Conservation (phyloP, 2,329 filamentous ascomycete species). For the Talaromyces sp. region DNA sequence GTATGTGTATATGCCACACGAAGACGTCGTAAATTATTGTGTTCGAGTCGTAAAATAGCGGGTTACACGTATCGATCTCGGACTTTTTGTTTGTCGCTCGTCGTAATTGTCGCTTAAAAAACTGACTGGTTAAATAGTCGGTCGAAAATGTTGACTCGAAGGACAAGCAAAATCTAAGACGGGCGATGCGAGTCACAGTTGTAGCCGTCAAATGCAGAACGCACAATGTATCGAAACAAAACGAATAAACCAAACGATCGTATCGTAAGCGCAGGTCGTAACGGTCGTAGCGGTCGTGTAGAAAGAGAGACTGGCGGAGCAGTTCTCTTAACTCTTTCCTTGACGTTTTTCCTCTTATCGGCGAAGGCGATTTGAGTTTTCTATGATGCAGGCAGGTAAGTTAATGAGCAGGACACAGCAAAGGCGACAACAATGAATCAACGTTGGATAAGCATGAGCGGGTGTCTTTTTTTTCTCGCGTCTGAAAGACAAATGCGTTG, state of each 20-base stretch:
- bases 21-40: not conserved
- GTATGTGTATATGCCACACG: conserved; percentile 7
- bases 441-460: not conserved
- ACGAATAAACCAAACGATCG: conserved; percentile 14
- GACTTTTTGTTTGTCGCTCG: conserved; percentile 6
- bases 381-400: conserved; percentile 5
- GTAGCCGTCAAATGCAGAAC: not conserved
- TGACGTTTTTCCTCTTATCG: conserved; percentile 2
- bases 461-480: not conserved
- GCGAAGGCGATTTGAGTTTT: conserved; percentile 4
- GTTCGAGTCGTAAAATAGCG: conserved; percentile 1
- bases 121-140: not conserved
- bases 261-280: conserved; percentile 24
- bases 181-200: conserved; percentile 9
- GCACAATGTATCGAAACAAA: conserved; percentile 18
- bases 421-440: not conserved
- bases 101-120: conserved; percentile 6
- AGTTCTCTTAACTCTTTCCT: conserved; percentile 1
- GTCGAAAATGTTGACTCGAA: not conserved
- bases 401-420: conserved; percentile 16
- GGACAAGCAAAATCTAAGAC: conserved; percentile 10
- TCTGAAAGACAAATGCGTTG: not conserved
- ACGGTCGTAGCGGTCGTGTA: conserved; percentile 33
- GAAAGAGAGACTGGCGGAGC: not conserved
- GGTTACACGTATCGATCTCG: not conserved